Percentiles rank a stretch among this genome's conserved stretches.
phyloP scores from a whole-genome alignment of 768 basidiomycete species.

The Pleurotus tuber-regium region DNA sequence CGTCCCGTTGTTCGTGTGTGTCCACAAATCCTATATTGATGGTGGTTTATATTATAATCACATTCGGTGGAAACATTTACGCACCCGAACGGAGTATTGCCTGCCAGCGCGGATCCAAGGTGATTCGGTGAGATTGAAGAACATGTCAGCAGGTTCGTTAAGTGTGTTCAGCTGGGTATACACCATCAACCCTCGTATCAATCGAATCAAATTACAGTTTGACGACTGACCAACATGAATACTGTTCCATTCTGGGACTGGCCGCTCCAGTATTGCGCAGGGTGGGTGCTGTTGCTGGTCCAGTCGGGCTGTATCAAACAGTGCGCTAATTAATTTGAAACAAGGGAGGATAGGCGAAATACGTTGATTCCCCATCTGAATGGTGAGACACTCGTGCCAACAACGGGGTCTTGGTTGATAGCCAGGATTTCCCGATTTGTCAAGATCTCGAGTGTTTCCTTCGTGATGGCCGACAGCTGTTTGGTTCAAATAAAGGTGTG shows the following conservation, averaged over 20 bases:
- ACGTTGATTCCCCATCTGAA: conserved; percentile 72
- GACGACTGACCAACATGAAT: conserved; percentile 54
- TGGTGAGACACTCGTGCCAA: conserved; percentile 60
- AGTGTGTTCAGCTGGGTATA: conserved; percentile 53
- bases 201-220: neutral
- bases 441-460: conserved; percentile 52
- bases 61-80: too few relatives aligned
- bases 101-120: conserved; percentile 70
- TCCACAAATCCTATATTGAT: conserved; percentile 71
- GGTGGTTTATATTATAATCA: too few relatives aligned
- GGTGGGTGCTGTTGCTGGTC: conserved; percentile 42
- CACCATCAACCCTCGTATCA: neutral
- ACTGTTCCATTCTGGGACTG: conserved; percentile 56
- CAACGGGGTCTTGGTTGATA: conserved; percentile 65
- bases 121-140: conserved; percentile 64
- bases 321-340: neutral
- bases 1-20: conserved; percentile 69
- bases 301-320: conserved; percentile 28
- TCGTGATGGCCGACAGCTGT: conserved; percentile 51
- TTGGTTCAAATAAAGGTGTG: neutral
- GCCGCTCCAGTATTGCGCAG: conserved; percentile 68
- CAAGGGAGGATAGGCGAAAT: neutral
- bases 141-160: conserved; percentile 53
- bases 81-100: conserved; percentile 61
- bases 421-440: conserved; percentile 64